Base-by-base conservation (phyloP, 352 stramenopile genomes). In the Thalassiosira pacifica region DNA sequence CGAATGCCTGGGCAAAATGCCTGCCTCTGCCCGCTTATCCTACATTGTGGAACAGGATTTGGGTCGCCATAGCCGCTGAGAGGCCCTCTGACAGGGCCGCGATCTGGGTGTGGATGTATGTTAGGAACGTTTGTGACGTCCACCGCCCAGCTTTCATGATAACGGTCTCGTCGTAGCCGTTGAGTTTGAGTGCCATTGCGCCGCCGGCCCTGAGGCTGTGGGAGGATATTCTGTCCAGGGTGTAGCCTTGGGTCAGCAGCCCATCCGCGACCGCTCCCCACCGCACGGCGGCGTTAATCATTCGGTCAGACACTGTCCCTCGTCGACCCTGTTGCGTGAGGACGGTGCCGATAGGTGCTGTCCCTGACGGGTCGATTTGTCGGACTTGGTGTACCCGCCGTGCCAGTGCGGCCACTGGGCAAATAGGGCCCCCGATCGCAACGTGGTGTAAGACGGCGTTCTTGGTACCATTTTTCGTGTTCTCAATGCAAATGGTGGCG, bases 141-240 rank as follows among this genome's bases (percentile, higher is more conserved):
- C 59, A 66, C 37, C 59, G 59, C 59, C 59, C 59, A 2, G 34
- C 19, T 24, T 34, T 29, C 59, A 37, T 29, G 59, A 66, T 66
- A 2, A 19, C 37, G 18, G 16, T 31, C 2, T 65, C 55, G 16
- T 16, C 22, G 9, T 26, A 19, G 2, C 22, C 55, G 18, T 9
- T 65, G 18, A 65, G 22, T 29, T 24, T 29, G 16, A 65, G 19
- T 2, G 55, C 55, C 13, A 31, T 65, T 18, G 55, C 55, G 1
- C 55, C 55, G 2, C 55, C 55, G 2, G 18, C 22, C 1, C 55
- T 11, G 1, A 65, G n/a, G 13, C 18, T 31, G 22, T 65, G 55
- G 3, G 22, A 31, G 19, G 13, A 24, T 13, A 65, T 65, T 31
- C 55, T n/a, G n/a, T n/a, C n/a, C n/a, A n/a, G n/a, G n/a, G n/a